Base-by-base conservation (phyloP, 352 stramenopile genomes). In the Pythium folliculosum region DNA sequence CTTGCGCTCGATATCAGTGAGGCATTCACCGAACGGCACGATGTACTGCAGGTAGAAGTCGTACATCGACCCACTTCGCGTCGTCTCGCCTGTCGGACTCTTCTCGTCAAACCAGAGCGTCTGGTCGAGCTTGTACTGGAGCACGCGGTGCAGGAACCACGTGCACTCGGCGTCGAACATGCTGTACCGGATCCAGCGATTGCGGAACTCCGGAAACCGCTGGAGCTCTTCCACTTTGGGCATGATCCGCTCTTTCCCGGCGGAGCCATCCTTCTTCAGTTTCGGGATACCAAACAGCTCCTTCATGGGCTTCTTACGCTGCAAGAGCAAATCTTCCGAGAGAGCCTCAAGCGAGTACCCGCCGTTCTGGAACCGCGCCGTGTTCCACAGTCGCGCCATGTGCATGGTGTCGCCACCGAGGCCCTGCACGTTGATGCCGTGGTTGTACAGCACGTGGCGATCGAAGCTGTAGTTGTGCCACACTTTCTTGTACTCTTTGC, bases 381-480 rank as follows among this genome's bases (percentile, higher is more conserved):
- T 95, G 71, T 93, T 93, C 86, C 86, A 95, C 2, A 95, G 79
- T 32, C 98, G 83, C 47, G 97, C 97, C 98, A 99, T 99, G 86
- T 99, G 98, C 97, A 99, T 99, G 5, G 98, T 99, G 76, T 99
- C 98, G 40, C 96, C 97, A 23, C 84, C 93, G 48, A 99, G 94
- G 0, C 91, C 91, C 19, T 88, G 75, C 13, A 95, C 86, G 67
- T 98, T 74, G 70, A 99, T 98, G 19, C 86, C 94, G 63, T 98
- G 88, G 77, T 99, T 99, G 72, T 85, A 95, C 61, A 99, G 84
- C 49, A 99, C 96, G 77, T 99, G 97, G 44, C 97, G 85, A 88
- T 99, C 98, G 77, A 99, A 99, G 37, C 95, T 97, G 80, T 99
- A 99, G 78, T 99, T 99, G 80, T 99, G 98, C 96, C 97, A 99